Evolutionary conservation across 2,329 filamentous ascomycete genomes (phyloP).

Genomic region (Claviceps citrina): DNA sequence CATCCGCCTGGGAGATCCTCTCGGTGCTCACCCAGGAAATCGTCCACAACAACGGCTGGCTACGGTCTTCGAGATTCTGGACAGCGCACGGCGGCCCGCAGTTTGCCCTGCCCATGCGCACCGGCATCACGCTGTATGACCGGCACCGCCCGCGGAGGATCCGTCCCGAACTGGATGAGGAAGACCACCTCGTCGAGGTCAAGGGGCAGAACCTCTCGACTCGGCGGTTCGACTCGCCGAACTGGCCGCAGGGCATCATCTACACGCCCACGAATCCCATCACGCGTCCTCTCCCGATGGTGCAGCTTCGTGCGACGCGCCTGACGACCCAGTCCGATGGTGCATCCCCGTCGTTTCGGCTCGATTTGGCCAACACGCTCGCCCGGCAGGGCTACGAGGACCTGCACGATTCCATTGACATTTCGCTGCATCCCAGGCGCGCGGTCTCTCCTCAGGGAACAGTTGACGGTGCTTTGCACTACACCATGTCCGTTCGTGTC

Average conservation of each 20-base stretch:
- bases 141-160: background rate
- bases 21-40: background rate
- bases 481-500: background rate
- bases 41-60: background rate
- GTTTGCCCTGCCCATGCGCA: conserved; percentile 9
- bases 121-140: conserved; percentile 4
- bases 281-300: conserved; percentile 1
- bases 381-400: background rate
- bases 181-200: background rate
- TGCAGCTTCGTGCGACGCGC: conserved; percentile 1
- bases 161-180: background rate
- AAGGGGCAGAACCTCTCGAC: background rate
- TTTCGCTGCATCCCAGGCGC: background rate
- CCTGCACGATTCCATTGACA: background rate
- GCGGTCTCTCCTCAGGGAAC: no score
- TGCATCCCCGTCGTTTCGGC: background rate
- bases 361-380: background rate
- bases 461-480: background rate
- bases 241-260: background rate
- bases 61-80: conserved; percentile 4
- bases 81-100: conserved; percentile 7
- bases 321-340: background rate
- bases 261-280: conserved; percentile 2
- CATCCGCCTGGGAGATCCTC: conserved; percentile 3
- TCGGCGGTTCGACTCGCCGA: background rate